Evolutionary conservation across 257 asterid genomes (phyloP).

Genomic region (Orobanche coerulescens): DNA sequence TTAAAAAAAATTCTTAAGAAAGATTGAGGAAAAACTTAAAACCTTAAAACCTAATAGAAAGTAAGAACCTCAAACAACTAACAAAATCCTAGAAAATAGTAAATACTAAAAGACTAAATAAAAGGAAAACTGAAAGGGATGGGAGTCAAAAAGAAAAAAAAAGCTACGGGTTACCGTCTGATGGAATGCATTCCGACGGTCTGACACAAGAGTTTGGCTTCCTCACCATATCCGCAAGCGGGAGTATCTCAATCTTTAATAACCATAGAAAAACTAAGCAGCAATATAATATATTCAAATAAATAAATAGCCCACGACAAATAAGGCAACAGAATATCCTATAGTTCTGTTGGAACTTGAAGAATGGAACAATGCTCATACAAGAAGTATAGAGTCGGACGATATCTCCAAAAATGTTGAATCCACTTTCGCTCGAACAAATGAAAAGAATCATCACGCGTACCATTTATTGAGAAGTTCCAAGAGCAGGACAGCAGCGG

Average conservation of each 20-base stretch:
- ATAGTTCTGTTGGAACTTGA: not conserved
- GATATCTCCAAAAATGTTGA: slow-evolving; percentile 5
- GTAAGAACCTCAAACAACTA: too few relatives aligned
- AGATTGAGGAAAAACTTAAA: too few relatives aligned
- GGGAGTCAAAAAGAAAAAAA: too few relatives aligned
- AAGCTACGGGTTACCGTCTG: too few relatives aligned
- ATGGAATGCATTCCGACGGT: too few relatives aligned
- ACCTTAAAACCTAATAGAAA: too few relatives aligned
- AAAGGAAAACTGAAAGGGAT: too few relatives aligned
- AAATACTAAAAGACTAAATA: too few relatives aligned
- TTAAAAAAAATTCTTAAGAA: too few relatives aligned
- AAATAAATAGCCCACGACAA: slow-evolving; percentile 14
- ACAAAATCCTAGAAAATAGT: too few relatives aligned
- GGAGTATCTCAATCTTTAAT: not conserved
- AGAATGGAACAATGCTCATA: not conserved
- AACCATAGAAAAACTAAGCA: not conserved
- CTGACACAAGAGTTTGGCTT: too few relatives aligned
- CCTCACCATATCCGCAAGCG: slow-evolving; percentile 23
- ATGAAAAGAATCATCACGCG: slow-evolving; percentile 23
- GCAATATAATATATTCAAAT: slow-evolving; percentile 8
- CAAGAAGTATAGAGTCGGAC: not conserved
- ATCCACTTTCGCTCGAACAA: slow-evolving; percentile 1
- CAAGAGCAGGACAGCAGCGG: slow-evolving; percentile 80
- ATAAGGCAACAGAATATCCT: slow-evolving; percentile 4
- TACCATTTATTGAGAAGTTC: slow-evolving; percentile 74